phyloP scores from a whole-genome alignment of 106 monocot genomes.

The Dioscorea zingiberensis region DNA sequence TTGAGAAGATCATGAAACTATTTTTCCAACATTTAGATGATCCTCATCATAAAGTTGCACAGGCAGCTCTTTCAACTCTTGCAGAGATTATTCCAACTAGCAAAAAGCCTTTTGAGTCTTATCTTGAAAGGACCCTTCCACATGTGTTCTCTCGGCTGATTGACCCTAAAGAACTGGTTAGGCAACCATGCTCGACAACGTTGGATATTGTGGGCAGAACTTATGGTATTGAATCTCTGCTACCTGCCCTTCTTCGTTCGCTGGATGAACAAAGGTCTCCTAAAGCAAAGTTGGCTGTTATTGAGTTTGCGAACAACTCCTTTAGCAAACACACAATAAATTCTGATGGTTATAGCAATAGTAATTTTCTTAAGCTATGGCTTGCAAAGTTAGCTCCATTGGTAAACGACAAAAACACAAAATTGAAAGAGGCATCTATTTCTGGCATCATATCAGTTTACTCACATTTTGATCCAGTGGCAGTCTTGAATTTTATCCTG shows the following conservation, averaged over 20 bases:
- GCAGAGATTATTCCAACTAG: slow-evolving; percentile 96
- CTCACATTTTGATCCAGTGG: slow-evolving; percentile 81
- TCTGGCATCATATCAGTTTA: slow-evolving; percentile 93
- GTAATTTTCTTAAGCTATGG: slow-evolving; percentile 95
- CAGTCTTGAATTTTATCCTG: slow-evolving; percentile 89
- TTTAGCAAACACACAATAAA: slow-evolving; percentile 71
- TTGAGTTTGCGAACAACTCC: slow-evolving; percentile 94
- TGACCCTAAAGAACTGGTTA: slow-evolving; percentile 95
- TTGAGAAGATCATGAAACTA: slow-evolving; percentile 99
- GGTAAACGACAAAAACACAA: slow-evolving; percentile 91
- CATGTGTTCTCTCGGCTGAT: slow-evolving; percentile 97
- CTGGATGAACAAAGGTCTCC: slow-evolving; percentile 98
- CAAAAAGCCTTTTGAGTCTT: slow-evolving; percentile 92
- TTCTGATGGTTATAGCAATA: slow-evolving; percentile 67
- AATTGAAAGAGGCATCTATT: slow-evolving; percentile 91
- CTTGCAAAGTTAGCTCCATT: slow-evolving; percentile 86
- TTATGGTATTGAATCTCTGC: slow-evolving; percentile 77
- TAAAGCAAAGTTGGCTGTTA: slow-evolving; percentile 94
- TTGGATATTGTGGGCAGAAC: slow-evolving; percentile 77
- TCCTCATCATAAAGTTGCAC: slow-evolving; percentile 99
- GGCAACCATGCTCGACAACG: slow-evolving; percentile 65
- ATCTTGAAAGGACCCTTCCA: slow-evolving; percentile 82
- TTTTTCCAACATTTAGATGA: slow-evolving; percentile 98
- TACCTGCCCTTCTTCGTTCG: slow-evolving; percentile 90
- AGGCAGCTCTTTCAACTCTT: slow-evolving; percentile 90